phyloP scores from a whole-genome alignment of 2,329 filamentous ascomycete genomes.

The Colletotrichum filicis region DNA sequence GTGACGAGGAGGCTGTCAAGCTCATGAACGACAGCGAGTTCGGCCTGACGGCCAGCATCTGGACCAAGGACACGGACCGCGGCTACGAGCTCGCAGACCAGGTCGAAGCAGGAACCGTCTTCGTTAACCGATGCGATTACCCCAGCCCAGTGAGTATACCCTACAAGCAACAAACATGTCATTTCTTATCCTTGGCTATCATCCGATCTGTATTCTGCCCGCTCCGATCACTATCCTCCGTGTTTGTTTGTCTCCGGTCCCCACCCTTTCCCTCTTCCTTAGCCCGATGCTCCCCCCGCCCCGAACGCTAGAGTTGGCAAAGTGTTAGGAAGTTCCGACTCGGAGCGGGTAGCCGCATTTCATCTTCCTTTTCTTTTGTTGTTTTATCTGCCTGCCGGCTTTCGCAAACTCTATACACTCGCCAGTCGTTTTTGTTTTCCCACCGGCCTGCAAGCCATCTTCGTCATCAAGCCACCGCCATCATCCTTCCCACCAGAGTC shows the following conservation, averaged over 20 bases:
- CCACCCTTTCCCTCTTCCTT: not conserved
- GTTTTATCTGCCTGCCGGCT: not conserved
- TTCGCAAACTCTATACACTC: not conserved
- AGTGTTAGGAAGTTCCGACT: not conserved
- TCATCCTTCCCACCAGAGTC: not conserved
- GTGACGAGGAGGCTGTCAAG: conserved; percentile 82
- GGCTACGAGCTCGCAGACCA: conserved; percentile 82
- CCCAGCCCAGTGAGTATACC: conserved; percentile 82
- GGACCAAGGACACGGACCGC: conserved; percentile 86
- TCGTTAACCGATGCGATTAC: conserved; percentile 94
- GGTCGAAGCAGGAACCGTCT: conserved; percentile 93
- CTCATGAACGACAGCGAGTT: conserved; percentile 97
- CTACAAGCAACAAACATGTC: not conserved
- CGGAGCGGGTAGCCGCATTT: not conserved
- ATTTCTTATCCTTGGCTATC: not conserved
- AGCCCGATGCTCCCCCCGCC: not conserved
- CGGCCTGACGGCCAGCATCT: conserved; percentile 94
- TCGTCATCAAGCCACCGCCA: conserved; percentile 32
- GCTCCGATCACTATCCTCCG: conserved; percentile 5
- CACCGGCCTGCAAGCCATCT: conserved; percentile 14
- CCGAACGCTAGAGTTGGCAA: not conserved
- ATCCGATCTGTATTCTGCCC: not conserved
- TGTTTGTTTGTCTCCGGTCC: conserved; percentile 17
- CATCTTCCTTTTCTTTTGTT: not conserved
- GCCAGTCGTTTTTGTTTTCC: not conserved